Evolutionary conservation across 495 filamentous ascomycete species (phyloP).

Genomic region (Lophiostoma macrostomum): DNA sequence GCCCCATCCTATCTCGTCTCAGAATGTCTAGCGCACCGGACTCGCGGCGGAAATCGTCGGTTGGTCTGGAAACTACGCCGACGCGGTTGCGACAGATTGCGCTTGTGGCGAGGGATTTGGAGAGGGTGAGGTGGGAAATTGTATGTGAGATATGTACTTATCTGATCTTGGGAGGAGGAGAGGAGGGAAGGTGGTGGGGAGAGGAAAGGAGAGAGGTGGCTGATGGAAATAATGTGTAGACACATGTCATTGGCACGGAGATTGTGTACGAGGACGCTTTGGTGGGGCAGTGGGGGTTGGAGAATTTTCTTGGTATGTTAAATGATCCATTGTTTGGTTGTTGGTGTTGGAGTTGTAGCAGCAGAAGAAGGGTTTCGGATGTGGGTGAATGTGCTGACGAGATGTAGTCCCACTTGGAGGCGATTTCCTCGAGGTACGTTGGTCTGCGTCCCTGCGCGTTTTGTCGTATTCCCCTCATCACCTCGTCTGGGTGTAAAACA

Average conservation of each 20-base stretch:
- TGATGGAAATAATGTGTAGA: conserved; percentile 10
- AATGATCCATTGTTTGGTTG: too few relatives aligned
- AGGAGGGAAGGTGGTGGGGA: background rate
- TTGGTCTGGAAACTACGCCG: conserved; percentile 7
- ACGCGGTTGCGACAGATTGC: conserved; percentile 37
- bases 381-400: too few relatives aligned
- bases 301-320: conserved; percentile 31
- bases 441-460: too few relatives aligned
- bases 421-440: conserved; percentile 34
- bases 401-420: conserved; percentile 31
- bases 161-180: background rate
- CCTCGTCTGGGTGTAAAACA: too few relatives aligned
- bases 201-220: background rate
- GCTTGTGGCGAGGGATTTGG: conserved; percentile 30
- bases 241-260: conserved; percentile 33
- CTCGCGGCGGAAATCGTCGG: conserved; percentile 4
- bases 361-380: too few relatives aligned
- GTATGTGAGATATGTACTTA: conserved; percentile 12
- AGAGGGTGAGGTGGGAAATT: conserved; percentile 19
- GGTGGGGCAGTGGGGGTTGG: conserved; percentile 33
- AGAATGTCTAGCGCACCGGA: conserved; percentile 22
- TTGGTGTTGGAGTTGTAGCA: too few relatives aligned
- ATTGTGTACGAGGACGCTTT: conserved; percentile 36
- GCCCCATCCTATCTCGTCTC: too few relatives aligned
- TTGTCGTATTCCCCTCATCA: too few relatives aligned